Conservation (phyloP, 768 basidiomycete species). For the Boletus vinaceobasis region DNA sequence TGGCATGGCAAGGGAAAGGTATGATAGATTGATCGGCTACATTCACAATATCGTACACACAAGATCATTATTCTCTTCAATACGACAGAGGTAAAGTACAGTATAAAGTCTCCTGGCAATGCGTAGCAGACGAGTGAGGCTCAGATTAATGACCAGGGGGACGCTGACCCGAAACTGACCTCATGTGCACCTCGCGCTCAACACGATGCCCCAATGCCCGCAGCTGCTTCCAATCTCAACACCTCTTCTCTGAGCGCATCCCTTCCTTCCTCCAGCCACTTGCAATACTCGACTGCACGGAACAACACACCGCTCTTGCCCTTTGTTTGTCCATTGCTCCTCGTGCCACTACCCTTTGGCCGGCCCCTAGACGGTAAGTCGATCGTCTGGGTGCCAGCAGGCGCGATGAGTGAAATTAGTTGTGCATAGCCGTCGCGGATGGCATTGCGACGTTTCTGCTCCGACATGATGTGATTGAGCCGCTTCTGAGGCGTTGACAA, state of each 20-base stretch:
- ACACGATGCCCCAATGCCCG: constrained; percentile 41
- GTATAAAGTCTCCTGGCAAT: background rate
- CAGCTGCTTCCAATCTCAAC: constrained; percentile 60
- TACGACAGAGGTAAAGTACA: background rate
- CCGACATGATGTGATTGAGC: constrained; percentile 91
- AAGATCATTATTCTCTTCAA: constrained; percentile 7
- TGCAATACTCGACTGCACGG: constrained; percentile 80
- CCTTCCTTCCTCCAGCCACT: constrained; percentile 82
- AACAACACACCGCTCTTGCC: constrained; percentile 90
- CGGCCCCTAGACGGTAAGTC: constrained; percentile 75
- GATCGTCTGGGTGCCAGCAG: constrained; percentile 68
- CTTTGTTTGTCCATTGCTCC: constrained; percentile 67
- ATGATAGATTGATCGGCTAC: background rate
- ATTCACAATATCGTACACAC: background rate
- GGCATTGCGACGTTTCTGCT: constrained; percentile 89
- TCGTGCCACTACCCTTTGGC: constrained; percentile 71
- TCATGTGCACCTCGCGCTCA: constrained; percentile 3
- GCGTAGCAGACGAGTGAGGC: too few species aligned
- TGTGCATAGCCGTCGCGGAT: constrained; percentile 90
- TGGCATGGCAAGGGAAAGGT: constrained; percentile 18
- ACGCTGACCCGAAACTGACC: constrained; percentile 12
- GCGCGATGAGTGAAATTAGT: constrained; percentile 75
- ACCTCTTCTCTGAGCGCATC: constrained; percentile 71
- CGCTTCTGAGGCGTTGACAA: constrained; percentile 84
- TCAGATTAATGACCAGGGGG: background rate